Evolutionary conservation across 177 flowering plant genomes (phyloP).

Genomic region (Vitis hybrid): DNA sequence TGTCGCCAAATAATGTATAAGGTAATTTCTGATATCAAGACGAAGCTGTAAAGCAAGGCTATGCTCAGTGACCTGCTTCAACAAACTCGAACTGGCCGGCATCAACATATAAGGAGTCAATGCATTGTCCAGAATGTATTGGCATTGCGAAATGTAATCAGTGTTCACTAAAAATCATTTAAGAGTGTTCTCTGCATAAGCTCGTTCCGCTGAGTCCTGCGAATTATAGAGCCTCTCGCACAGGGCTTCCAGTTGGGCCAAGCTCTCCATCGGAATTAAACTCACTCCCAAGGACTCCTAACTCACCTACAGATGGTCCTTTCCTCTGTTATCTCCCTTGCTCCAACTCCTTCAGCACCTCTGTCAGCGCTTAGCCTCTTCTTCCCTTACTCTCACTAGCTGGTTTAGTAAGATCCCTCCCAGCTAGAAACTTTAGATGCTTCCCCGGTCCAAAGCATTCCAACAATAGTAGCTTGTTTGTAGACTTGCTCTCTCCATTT

Average conservation of each 20-base stretch:
- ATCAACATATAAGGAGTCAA: constrained; percentile 89
- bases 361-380: too few relatives aligned
- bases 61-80: constrained; percentile 98
- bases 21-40: constrained; percentile 88
- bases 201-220: constrained; percentile 87
- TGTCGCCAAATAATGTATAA: constrained; percentile 81
- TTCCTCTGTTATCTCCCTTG: too few relatives aligned
- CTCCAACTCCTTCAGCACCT: too few relatives aligned
- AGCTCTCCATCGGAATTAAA: constrained; percentile 62
- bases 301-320: too few relatives aligned
- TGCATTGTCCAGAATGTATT: constrained; percentile 91
- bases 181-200: constrained; percentile 89
- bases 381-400: too few relatives aligned
- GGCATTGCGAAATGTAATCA: constrained; percentile 95
- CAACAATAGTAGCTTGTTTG: constrained; percentile 73
- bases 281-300: too few relatives aligned
- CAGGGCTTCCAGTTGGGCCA: constrained; percentile 89
- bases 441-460: too few relatives aligned
- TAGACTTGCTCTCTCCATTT: constrained; percentile 68
- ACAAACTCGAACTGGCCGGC: constrained; percentile 96
- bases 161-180: constrained; percentile 83
- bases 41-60: constrained; percentile 90
- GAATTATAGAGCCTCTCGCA: constrained; percentile 98
- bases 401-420: too few relatives aligned
- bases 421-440: too few relatives aligned